Percentiles rank a stretch among this genome's conserved stretches.
phyloP scores from a whole-genome alignment of 495 filamentous ascomycete species.

The Niebla homalea region DNA sequence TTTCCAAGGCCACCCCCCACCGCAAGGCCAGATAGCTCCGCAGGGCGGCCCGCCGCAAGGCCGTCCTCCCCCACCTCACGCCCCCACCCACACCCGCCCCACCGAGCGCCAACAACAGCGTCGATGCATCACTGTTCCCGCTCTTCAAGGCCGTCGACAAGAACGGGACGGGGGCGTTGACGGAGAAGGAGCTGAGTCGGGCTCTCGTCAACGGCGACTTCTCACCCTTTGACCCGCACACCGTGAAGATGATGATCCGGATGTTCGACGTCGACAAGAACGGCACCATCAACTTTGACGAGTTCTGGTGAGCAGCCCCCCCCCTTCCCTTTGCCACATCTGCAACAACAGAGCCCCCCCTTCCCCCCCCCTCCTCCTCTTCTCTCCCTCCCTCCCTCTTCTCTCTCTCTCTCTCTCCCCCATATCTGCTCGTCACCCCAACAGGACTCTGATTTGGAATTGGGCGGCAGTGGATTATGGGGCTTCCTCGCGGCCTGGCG shows the following conservation, averaged over 20 bases:
- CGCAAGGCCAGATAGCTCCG: constrained; percentile 19
- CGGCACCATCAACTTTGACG: constrained; percentile 83
- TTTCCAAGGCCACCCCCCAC: not conserved
- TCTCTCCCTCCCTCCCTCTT: not conserved
- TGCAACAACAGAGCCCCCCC: not conserved
- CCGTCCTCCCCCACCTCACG: constrained; percentile 46
- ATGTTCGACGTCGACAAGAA: constrained; percentile 90
- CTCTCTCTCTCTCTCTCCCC: no score
- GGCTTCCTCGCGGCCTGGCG: constrained; percentile 90
- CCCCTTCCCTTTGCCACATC: not conserved
- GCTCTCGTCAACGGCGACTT: constrained; percentile 96
- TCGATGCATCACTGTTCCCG: constrained; percentile 64
- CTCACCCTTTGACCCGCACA: constrained; percentile 88
- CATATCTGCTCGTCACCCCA: no score
- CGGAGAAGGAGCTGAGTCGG: constrained; percentile 74
- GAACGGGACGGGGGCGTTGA: constrained; percentile 63
- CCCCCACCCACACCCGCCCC: constrained; percentile 54
- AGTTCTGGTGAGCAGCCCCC: constrained; percentile 53
- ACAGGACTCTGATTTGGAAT: no score
- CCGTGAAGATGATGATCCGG: constrained; percentile 94
- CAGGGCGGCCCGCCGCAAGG: constrained; percentile 41
- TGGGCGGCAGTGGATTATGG: constrained; percentile 68
- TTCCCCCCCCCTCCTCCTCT: no score
- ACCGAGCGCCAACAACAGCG: constrained; percentile 39
- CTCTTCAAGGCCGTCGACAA: constrained; percentile 89